Evolutionary conservation across 208 protist genomes (phyloP), one percentile per base, ranked within the genome.

Genomic region (Crithidia brevicula): DNA sequence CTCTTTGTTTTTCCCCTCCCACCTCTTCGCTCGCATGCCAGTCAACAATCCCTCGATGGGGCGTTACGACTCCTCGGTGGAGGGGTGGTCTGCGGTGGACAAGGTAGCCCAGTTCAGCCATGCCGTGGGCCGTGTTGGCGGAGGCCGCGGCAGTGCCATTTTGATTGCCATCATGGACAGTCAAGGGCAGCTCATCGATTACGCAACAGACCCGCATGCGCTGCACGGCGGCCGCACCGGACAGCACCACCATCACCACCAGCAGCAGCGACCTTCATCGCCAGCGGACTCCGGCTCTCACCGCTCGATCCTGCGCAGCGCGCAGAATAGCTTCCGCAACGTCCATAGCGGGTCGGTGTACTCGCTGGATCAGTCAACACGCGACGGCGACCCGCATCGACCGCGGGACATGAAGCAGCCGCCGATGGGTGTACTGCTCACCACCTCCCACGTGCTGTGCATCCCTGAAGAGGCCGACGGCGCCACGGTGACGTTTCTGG

Each of bases 81-180:
- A 88, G 49, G 84, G 83, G 9, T 92, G 81, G 86, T 80, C 78
- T 1, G 72, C 84, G 16, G 87, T 96, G 67, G 86, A 91, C 28
- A 89, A 92, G 50, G 77, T 96, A 23, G 78, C 79, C 2, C 77
- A 81, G 27, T 94, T 92, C 65, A 82, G 76, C 38, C 88, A 96
- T 63, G 88, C 91, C 13, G 86, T 96, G 13, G 85, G 91, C 31
- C 84, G 88, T n/a, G 80, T 94, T 8, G 77, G 77, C 22, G 80
- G 79, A 16, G 72, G 74, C 27, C 57, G 82, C 16, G 91, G 91
- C 18, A 92, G 82, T 47, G 85, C 82, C 42, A 88, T 90, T 51
- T 72, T 96, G 3, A 74, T 96, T 23, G 70, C 85, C 8, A 7
- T 75, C 27, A 65, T 77, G 20, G 63, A 72, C 56, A 66, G 49